Base-by-base conservation (phyloP, 441 rosid species). In the Adansonia madagascariensis region DNA sequence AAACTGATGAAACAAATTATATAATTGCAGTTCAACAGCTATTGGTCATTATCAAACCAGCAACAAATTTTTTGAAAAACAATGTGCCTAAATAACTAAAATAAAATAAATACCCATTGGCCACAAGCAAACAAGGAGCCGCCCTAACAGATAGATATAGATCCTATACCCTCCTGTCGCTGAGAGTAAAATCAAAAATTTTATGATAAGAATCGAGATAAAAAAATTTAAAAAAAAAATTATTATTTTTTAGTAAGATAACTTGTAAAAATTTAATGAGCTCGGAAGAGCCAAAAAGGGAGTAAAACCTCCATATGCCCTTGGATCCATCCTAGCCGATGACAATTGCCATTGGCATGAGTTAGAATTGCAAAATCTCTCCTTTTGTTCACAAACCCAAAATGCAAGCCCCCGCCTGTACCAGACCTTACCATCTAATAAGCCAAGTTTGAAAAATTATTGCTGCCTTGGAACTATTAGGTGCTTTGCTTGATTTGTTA, bases 81-180 rank as follows among this genome's bases (percentile, higher is more conserved):
- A 44, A 39, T 20, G 10, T 22, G 50, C 41, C 52, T 27, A 66
- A 18, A 63, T 47, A 39, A 61, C 4, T 35, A 24, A 18, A 1
- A 66, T 1, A 20, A 10, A 59, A 59, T 8, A 20, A n/a, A 14
- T 3, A 6, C 43, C 20, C 9, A 71, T 62, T 8, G 57, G 57
- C 80, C 78, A 83, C 60, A 67, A 53, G 56, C 50, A n/a, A 66
- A 75, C 80, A 61, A 72, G 11, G 67, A 66, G 60, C 59, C 59
- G 71, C 60, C 64, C 3, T 18, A 66, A 44, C 46, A 46, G 4
- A 74, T 4, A 59, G 66, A 31, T 20, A 76, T 2, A 27, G 74
- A 47, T 73, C 80, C 64, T 79, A 61, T 65, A 35, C 72, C 73
- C n/a, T 0, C 27, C 27, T 24, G 27, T 24, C 27, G 27, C 27